Evolutionary conservation across 768 basidiomycete species (phyloP).

Genomic region (Boletus bicolor): DNA sequence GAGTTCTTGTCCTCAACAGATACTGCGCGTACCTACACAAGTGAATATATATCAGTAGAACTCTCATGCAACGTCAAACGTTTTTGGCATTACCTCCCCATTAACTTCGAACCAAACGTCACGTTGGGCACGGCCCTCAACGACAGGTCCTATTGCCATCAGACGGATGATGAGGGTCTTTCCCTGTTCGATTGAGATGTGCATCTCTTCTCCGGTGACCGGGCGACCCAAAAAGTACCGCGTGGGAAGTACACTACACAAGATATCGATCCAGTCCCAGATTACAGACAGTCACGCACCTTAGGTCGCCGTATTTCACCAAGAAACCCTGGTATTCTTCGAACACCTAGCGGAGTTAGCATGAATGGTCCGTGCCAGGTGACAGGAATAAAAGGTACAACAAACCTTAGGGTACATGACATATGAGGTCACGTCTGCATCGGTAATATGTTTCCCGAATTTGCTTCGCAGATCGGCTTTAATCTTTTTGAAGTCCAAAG

Average conservation of each 20-base stretch:
- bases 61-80: constrained; percentile 9
- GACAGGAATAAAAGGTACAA: constrained; percentile 8
- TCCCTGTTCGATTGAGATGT: constrained; percentile 92
- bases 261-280: constrained; percentile 7
- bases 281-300: constrained; percentile 45
- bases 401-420: constrained; percentile 97
- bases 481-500: constrained; percentile 94
- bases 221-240: constrained; percentile 97
- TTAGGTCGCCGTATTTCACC: constrained; percentile 92
- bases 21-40: constrained; percentile 81
- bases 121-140: constrained; percentile 86
- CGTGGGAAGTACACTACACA: constrained; percentile 81
- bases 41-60: constrained; percentile 11
- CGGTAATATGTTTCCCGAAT: constrained; percentile 93
- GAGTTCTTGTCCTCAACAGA: constrained; percentile 96
- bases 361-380: constrained; percentile 5
- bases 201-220: constrained; percentile 91
- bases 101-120: constrained; percentile 99
- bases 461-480: constrained; percentile 89
- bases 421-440: constrained; percentile 90
- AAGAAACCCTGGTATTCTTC: constrained; percentile 96
- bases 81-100: constrained; percentile 64
- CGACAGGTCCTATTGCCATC: constrained; percentile 92
- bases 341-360: constrained; percentile 63
- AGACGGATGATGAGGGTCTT: constrained; percentile 96